Conservation (phyloP, 2,329 filamentous ascomycete species). For the Rhinocladiella similis region DNA sequence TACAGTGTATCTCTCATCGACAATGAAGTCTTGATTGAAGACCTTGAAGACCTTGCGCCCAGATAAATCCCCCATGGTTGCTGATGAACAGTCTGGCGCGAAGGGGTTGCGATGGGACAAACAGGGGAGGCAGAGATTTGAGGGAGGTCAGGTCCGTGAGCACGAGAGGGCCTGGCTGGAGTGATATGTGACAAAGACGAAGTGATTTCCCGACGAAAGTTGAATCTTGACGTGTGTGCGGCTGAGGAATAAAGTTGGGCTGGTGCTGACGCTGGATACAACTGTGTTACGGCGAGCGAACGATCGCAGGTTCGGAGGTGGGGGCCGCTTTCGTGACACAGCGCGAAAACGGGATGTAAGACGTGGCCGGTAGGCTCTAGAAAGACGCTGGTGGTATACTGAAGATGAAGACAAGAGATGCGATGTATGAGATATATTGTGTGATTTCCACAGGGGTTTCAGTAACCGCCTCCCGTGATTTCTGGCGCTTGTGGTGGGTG, state of each 20-base stretch:
- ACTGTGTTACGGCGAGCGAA: slow-evolving; percentile 15
- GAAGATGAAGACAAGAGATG: background rate
- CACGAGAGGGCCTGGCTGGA: slow-evolving; percentile 1
- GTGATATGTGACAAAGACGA: slow-evolving; percentile 3
- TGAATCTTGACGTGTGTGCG: slow-evolving; percentile 9
- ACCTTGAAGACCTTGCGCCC: slow-evolving; percentile 97
- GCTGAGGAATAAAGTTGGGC: slow-evolving; percentile 25
- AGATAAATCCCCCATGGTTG: slow-evolving; percentile 59
- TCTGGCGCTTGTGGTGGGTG: background rate
- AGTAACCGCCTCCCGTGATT: background rate
- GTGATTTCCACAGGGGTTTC: background rate
- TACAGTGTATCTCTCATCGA: slow-evolving; percentile 96
- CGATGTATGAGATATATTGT: background rate
- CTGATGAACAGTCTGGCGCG: background rate
- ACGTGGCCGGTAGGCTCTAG: slow-evolving; percentile 20
- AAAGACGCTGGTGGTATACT: background rate
- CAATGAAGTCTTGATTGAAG: slow-evolving; percentile 99
- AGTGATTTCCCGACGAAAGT: slow-evolving; percentile 1
- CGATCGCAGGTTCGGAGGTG: slow-evolving; percentile 15
- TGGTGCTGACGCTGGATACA: slow-evolving; percentile 21
- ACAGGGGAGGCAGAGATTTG: background rate
- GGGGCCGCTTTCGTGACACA: slow-evolving; percentile 16
- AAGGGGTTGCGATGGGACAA: background rate
- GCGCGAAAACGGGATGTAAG: slow-evolving; percentile 15
- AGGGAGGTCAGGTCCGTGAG: slow-evolving; percentile 6